Evolutionary conservation across 148 eudicot genomes (phyloP).

Genomic region (Spergularia bocconei): DNA sequence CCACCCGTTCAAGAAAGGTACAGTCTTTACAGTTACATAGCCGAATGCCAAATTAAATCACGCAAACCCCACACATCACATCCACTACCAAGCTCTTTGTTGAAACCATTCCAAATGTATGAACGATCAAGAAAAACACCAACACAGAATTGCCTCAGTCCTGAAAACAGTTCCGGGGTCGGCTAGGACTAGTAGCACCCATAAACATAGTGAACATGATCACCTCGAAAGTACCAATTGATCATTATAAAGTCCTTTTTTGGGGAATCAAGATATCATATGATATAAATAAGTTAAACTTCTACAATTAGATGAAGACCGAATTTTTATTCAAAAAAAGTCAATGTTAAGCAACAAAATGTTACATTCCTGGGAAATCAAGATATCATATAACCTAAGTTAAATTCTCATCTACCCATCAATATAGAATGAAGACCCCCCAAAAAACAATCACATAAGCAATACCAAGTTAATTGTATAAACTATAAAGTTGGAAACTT

Average conservation of each 20-base stretch:
- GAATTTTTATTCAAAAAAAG: too few relatives aligned
- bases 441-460: too few relatives aligned
- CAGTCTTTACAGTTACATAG: too few relatives aligned
- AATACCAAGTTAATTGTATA: background rate
- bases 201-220: background rate
- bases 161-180: too few relatives aligned
- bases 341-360: too few relatives aligned
- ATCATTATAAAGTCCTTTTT: background rate
- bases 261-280: background rate
- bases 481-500: slow-evolving; percentile 5
- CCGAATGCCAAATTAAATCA: too few relatives aligned
- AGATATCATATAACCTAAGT: background rate
- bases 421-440: background rate
- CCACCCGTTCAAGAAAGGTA: background rate
- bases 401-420: background rate
- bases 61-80: too few relatives aligned
- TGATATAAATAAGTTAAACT: too few relatives aligned
- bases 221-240: background rate
- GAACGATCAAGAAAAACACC: background rate
- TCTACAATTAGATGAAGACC: too few relatives aligned
- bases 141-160: too few relatives aligned
- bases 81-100: background rate
- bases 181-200: too few relatives aligned
- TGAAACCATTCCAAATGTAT: background rate
- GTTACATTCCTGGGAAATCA: background rate